Conservation (phyloP, 768 basidiomycete genomes). For the Leccinellum albellum region DNA sequence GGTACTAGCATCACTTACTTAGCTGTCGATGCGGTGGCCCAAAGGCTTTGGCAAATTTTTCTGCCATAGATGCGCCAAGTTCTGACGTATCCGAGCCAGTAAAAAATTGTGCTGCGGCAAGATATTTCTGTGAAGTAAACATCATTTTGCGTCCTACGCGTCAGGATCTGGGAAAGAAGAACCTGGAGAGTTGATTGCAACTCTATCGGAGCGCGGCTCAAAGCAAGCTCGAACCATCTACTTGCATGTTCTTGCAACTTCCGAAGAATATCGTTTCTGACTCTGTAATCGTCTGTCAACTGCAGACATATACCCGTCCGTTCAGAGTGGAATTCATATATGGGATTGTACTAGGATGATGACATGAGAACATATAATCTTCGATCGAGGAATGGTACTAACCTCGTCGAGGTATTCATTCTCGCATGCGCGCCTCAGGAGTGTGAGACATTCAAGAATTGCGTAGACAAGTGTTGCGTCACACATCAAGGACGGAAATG, state of each 20-base stretch:
- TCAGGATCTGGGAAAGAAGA: conserved; percentile 12
- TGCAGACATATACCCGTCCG: conserved; percentile 70
- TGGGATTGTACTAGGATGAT: conserved; percentile 75
- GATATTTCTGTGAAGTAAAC: conserved; percentile 67
- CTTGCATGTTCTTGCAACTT: conserved; percentile 71
- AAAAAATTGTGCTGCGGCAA: conserved; percentile 67
- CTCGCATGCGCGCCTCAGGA: conserved; percentile 83
- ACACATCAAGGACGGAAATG: conserved; percentile 94
- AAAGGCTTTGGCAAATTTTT: conserved; percentile 79
- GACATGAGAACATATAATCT: neutral
- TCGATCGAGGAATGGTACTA: conserved; percentile 11
- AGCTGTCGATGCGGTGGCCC: conserved; percentile 73
- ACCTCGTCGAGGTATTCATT: conserved; percentile 92
- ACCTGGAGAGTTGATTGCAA: conserved; percentile 91
- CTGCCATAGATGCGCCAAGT: conserved; percentile 86
- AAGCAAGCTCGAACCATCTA: conserved; percentile 82
- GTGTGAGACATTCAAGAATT: conserved; percentile 86
- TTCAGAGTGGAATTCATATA: conserved; percentile 78
- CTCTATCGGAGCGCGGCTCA: conserved; percentile 88
- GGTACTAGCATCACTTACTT: conserved; percentile 43
- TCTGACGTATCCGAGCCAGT: conserved; percentile 76
- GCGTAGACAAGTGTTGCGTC: conserved; percentile 82
- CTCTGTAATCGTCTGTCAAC: conserved; percentile 80
- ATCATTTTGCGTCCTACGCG: neutral
- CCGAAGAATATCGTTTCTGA: conserved; percentile 79